These are phyloP conservation scores for Colletotrichum sp. DNA, from an alignment of 2,329 filamentous ascomycete genomes.

Conservation along the genomic window DNA sequence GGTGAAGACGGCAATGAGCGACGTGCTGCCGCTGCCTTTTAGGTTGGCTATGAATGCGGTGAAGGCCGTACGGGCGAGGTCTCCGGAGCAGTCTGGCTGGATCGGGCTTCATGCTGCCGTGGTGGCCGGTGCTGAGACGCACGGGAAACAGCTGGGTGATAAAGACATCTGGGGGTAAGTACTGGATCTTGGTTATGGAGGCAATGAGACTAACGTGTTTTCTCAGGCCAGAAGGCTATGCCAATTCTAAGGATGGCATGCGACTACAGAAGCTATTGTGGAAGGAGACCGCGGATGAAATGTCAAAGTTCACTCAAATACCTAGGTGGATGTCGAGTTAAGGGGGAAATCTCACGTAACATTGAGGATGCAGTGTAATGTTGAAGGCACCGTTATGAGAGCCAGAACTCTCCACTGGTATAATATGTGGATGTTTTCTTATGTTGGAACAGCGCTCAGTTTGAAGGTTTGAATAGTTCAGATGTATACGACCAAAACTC, in stretches of 20 bases:
- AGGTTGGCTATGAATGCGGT: not conserved
- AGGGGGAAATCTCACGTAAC: not conserved
- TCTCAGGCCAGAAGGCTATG: not conserved
- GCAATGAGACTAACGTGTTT: not conserved
- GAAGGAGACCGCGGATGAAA: not conserved
- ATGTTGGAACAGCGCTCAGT: not conserved
- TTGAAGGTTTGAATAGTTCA: not conserved
- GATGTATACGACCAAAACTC: not conserved
- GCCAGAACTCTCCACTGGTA: not conserved
- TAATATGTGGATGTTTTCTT: not conserved
- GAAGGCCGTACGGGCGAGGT: not conserved
- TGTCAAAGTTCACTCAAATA: not conserved
- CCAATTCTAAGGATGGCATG: not conserved
- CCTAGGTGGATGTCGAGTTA: not conserved
- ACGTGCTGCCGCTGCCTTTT: not conserved
- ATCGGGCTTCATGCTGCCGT: not conserved
- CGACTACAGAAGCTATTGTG: not conserved
- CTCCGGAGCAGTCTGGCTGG: not conserved
- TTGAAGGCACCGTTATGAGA: not conserved
- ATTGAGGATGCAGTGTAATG: not conserved
- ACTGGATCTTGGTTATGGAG: not conserved
- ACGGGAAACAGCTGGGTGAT: conserved; percentile 4
- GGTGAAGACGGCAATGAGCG: conserved; percentile 7
- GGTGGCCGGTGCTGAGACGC: not conserved
- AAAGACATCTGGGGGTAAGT: conserved; percentile 6